Evolutionary conservation across 306 rosid genomes (phyloP), one percentile per base, ranked within the genome.

Genomic region (Hippophae gyantsensis): DNA sequence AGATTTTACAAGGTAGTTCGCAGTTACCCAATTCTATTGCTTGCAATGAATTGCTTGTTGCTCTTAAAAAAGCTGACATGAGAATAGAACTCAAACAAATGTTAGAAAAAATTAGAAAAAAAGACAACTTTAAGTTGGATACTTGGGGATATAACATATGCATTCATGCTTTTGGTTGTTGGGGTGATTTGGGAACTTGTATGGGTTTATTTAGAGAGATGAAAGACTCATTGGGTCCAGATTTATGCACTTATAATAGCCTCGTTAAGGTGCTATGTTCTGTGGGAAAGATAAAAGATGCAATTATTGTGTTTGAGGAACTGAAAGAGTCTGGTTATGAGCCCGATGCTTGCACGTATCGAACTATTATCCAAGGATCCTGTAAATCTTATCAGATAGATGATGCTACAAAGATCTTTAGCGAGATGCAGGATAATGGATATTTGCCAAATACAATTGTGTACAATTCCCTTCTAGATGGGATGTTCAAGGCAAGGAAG

Each of bases 161-260:
- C 42, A 83, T 90, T 61, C 76, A 90, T 64, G 89, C 95, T 0
- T 87, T 90, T 73, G 96, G 95, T 32, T 81, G 80, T 73, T 90
- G 95, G 98, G 93, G 96, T 27, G 86, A 90, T 69, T 54, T 87
- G 76, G 78, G 56, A 62, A 69, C 84, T 70, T 76, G 82, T 41
- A 60, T 90, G 12, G 65, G 55, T 13, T 82, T 87, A 12, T 85
- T 72, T 64, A 81, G 71, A 51, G 87, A 85, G 78, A 87, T 87
- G 95, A 85, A 81, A 74, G 65, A 48, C 43, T 79, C 76, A 11
- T 48, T 73, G 9, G 77, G 78, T 26, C 96, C 95, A 0, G 96
- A 87, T 79, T 71, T 83, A 69, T 69, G 83, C 74, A 87, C 98
- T 38, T 90, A 87, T 63, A 87, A 90, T 70, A 79, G 86, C 48